Evolutionary conservation across 768 basidiomycete genomes (phyloP), one percentile per base, ranked within the genome.

Genomic region (Collybia sordida): DNA sequence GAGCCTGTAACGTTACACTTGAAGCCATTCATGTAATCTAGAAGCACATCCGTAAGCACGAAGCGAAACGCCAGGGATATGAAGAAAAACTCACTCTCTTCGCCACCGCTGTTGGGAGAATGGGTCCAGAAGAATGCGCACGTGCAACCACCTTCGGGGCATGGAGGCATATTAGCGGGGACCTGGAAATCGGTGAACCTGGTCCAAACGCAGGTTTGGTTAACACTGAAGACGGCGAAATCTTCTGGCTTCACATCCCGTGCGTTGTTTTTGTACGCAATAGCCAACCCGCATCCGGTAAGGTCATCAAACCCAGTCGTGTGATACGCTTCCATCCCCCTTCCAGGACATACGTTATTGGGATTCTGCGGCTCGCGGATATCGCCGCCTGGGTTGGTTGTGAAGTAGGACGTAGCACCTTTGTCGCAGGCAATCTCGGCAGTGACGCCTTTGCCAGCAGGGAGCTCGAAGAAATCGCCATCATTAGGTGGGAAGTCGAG

Each of bases 91-190:
- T 21, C 44, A 84, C 82, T 86, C 63, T 86, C 82, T 65, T 83
- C 82, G 6, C 80, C 74, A 12, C 85, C 84, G 51, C 78, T 79
- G 49, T 82, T 70, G 9, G 75, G 66, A 70, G 80, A 77, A 63
- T 88, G 83, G 21, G 87, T 81, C 87, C 85, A 89, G 61, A 86
- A 86, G 68, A 79, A 89, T 2, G 86, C 80, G 64, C 87, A 91
- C 25, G 74, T 74, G 58, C 87, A 90, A 17, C 79, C 79, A 15
- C 78, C 79, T 0, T 72, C 57, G 0, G 85, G 83, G 57, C 88
- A 90, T 7, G 83, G 70, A 0, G 88, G 88, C 83, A 90, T 83
- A 9, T 66, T 68, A 15, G 60, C 73, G 0, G 89, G 90, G 4
- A 91, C 85, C 41, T 76, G 60, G 56, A 90, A 91, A 43, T 82